phyloP scores from a whole-genome alignment of 23 red algal species.

The Gracilaria gracilis region DNA sequence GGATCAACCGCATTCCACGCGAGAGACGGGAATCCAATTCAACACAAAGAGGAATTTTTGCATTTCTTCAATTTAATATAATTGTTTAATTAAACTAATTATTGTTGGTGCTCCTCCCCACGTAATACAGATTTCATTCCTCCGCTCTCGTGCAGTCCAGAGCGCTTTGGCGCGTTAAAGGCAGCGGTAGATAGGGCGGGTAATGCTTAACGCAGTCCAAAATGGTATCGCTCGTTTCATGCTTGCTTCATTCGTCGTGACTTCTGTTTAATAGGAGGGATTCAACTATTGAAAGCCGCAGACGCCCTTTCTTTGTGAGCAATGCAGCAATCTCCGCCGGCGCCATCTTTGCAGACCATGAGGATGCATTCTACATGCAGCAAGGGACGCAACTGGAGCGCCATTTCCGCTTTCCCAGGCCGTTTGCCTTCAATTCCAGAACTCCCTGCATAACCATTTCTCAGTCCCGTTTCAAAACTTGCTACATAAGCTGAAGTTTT shows the following conservation, averaged over 20 bases:
- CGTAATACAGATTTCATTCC: neutral
- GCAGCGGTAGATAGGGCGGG: too few relatives aligned
- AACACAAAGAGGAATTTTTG: neutral
- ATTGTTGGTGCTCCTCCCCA: neutral
- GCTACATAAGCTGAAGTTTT: neutral
- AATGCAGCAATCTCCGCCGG: neutral
- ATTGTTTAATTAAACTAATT: too few relatives aligned
- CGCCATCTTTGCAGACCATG: neutral
- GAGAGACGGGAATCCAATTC: neutral
- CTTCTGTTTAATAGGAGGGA: too few relatives aligned
- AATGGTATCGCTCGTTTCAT: too few relatives aligned
- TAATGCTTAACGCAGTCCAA: too few relatives aligned
- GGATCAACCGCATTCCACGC: conserved; percentile 7
- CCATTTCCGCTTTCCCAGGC: too few relatives aligned
- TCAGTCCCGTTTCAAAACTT: neutral
- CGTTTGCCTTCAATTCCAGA: neutral
- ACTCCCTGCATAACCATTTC: too few relatives aligned
- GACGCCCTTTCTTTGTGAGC: too few relatives aligned
- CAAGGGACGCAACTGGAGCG: neutral
- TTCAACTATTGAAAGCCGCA: too few relatives aligned
- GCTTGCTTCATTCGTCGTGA: too few relatives aligned
- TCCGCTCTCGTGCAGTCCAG: too few relatives aligned
- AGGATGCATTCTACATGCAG: neutral
- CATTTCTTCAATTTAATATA: neutral
- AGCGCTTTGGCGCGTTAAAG: too few relatives aligned